These are phyloP conservation scores for Guadua angustifolia DNA, from an alignment of 176 grass and related monocot species.

Conservation along the genomic window DNA sequence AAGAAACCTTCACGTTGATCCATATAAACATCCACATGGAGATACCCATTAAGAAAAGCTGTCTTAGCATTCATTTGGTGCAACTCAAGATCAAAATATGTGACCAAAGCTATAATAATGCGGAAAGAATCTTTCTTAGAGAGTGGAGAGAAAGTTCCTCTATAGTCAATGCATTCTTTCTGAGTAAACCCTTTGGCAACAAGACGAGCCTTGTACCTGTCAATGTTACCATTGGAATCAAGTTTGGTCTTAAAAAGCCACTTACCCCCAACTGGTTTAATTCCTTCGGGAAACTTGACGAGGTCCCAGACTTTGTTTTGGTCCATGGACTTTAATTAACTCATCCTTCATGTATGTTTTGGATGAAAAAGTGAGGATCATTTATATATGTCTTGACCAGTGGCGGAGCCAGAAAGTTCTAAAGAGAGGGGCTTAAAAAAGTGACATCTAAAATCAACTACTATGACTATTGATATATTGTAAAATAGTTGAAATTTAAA, in stretches of 20 bases:
- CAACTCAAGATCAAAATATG: neutral
- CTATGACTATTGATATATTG: too few species aligned
- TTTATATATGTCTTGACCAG: too few species aligned
- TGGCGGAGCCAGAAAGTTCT: too few species aligned
- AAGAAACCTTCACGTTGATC: neutral
- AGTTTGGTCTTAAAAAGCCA: neutral
- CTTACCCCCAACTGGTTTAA: neutral
- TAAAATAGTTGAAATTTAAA: too few species aligned
- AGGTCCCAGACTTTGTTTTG: neutral
- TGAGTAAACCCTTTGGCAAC: neutral
- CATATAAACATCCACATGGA: neutral
- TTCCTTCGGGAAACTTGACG: neutral
- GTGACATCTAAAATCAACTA: too few species aligned
- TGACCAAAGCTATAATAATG: neutral
- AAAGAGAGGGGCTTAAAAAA: too few species aligned
- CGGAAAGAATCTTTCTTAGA: too few species aligned
- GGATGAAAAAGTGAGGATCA: neutral
- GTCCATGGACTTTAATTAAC: neutral
- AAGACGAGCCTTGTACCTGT: neutral
- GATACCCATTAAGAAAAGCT: neutral
- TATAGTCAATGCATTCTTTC: neutral
- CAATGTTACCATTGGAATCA: neutral
- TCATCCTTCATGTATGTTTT: neutral
- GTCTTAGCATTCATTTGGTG: neutral
- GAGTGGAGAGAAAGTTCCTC: neutral